phyloP scores from a whole-genome alignment of 139 green algal species.

The Picochlorum sp. region DNA sequence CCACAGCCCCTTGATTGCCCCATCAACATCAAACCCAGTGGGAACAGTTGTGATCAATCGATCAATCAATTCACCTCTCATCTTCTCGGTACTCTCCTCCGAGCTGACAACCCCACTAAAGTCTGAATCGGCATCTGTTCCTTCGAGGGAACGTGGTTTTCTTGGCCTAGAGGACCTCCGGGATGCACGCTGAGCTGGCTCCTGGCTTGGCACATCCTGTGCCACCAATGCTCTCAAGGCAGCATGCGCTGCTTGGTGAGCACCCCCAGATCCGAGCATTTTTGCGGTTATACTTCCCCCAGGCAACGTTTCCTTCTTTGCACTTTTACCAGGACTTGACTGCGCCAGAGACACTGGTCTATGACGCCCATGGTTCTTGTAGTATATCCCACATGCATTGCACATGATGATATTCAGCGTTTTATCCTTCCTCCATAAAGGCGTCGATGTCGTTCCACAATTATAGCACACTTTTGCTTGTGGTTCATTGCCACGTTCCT shows the following conservation, averaged over 20 bases:
- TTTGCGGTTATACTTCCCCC: not conserved
- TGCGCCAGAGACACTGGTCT: constrained; percentile 29
- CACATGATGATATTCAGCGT: constrained; percentile 43
- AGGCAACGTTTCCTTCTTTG: not conserved
- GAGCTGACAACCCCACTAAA: not conserved
- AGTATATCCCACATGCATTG: constrained; percentile 71
- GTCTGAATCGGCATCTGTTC: not conserved
- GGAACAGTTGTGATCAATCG: constrained; percentile 13
- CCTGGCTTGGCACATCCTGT: not conserved
- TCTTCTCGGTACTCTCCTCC: constrained; percentile 17
- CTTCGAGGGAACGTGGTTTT: not conserved
- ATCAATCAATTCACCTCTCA: constrained; percentile 26
- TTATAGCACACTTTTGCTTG: constrained; percentile 40
- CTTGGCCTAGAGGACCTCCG: not conserved
- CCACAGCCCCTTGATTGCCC: constrained; percentile 27
- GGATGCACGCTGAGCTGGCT: not conserved
- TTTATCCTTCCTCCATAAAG: constrained; percentile 63
- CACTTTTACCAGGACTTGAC: not conserved
- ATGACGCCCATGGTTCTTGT: constrained; percentile 56
- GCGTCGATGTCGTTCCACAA: constrained; percentile 57
- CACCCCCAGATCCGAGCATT: not conserved
- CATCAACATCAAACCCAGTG: constrained; percentile 24
- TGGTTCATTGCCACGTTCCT: not conserved
- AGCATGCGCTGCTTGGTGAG: not conserved
- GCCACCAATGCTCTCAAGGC: not conserved